phyloP scores from a whole-genome alignment of 1,139 yeast genomes.

The Pichia sp. region DNA sequence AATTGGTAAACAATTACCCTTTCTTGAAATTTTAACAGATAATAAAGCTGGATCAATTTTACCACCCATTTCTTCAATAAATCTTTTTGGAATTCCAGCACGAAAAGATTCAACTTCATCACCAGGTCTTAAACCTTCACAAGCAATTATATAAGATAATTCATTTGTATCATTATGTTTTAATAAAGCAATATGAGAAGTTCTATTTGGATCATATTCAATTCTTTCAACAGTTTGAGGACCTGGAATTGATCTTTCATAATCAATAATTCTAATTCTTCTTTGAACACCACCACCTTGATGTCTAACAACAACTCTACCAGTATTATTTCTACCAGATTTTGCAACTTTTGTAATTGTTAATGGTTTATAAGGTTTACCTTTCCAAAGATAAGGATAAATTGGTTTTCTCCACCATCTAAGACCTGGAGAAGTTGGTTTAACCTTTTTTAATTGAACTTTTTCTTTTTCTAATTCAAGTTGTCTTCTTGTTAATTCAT shows the following conservation, averaged over 20 bases:
- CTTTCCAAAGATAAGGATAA: slow-evolving; percentile 81
- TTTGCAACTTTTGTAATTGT: slow-evolving; percentile 69
- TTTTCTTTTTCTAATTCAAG: slow-evolving; percentile 64
- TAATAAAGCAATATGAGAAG: slow-evolving; percentile 87
- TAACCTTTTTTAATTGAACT: slow-evolving; percentile 66
- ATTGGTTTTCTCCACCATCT: slow-evolving; percentile 88
- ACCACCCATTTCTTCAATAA: slow-evolving; percentile 79
- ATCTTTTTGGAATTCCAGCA: slow-evolving; percentile 74
- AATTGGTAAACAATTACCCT: slow-evolving; percentile 93
- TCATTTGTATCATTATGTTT: slow-evolving; percentile 57
- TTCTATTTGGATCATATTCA: slow-evolving; percentile 94
- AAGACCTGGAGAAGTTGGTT: slow-evolving; percentile 81
- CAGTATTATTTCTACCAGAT: slow-evolving; percentile 88
- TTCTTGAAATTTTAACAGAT: slow-evolving; percentile 79
- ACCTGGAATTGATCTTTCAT: slow-evolving; percentile 61
- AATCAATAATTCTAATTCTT: slow-evolving; percentile 79
- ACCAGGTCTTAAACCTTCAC: slow-evolving; percentile 90
- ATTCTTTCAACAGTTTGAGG: slow-evolving; percentile 77
- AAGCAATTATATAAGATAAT: slow-evolving; percentile 77
- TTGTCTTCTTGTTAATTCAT: slow-evolving; percentile 64
- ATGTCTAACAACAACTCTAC: slow-evolving; percentile 86
- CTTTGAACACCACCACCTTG: slow-evolving; percentile 97
- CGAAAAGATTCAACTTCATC: slow-evolving; percentile 88
- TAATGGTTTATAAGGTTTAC: slow-evolving; percentile 70
- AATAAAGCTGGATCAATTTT: slow-evolving; percentile 87